Conservation (phyloP, 2,329 filamentous ascomycete genomes). For the Curvularia sp. region DNA sequence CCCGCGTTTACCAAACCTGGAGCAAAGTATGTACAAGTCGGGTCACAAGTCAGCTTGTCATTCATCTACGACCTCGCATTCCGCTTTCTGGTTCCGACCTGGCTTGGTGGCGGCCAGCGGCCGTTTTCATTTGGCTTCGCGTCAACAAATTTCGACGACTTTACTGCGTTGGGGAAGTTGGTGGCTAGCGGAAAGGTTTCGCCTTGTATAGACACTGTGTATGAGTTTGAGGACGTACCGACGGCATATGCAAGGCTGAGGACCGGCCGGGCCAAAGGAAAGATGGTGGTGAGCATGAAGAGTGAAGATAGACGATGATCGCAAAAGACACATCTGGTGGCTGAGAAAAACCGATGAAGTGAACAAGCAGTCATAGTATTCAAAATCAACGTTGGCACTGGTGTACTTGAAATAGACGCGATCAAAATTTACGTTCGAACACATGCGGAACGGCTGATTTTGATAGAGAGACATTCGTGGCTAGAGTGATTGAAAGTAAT, state of each 20-base stretch:
- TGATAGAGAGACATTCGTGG: no score
- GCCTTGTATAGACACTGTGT: slow-evolving; percentile 61
- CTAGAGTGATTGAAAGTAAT: no score
- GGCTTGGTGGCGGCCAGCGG: slow-evolving; percentile 58
- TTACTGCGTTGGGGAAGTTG: slow-evolving; percentile 58
- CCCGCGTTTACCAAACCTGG: slow-evolving; percentile 23
- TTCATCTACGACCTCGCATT: slow-evolving; percentile 27
- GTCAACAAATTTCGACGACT: slow-evolving; percentile 23
- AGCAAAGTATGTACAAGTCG: slow-evolving; percentile 32
- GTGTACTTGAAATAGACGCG: no score
- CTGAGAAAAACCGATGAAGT: neutral
- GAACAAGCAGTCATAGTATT: no score
- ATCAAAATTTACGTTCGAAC: no score
- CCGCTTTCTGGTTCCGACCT: slow-evolving; percentile 35
- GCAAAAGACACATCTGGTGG: neutral
- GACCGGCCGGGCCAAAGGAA: slow-evolving; percentile 62
- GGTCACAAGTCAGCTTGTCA: slow-evolving; percentile 25
- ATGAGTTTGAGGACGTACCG: slow-evolving; percentile 60
- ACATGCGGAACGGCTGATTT: no score
- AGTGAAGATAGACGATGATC: neutral
- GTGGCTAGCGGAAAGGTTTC: slow-evolving; percentile 64
- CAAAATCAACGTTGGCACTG: no score
- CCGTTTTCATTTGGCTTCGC: slow-evolving; percentile 49
- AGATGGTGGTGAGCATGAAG: slow-evolving; percentile 56
- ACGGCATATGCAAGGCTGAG: slow-evolving; percentile 64